Percentiles rank a stretch among this genome's conserved stretches.
Conservation (phyloP, 208 protist species). For the Acanthamoeba divionensis region DNA sequence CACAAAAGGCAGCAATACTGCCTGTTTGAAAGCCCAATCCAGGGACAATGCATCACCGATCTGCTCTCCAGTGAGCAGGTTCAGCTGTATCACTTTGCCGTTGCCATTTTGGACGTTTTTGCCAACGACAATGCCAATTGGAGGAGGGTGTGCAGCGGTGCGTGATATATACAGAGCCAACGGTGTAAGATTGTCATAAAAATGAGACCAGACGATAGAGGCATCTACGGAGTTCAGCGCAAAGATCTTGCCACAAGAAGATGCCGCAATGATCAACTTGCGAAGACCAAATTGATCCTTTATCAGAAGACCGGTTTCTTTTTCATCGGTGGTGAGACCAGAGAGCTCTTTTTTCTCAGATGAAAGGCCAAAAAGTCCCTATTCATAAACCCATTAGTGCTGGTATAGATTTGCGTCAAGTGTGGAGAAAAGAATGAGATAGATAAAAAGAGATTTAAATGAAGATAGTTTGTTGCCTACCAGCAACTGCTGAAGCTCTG, state of each 20-base stretch:
- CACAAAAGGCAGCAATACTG: neutral
- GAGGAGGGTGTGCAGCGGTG: neutral
- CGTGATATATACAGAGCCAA: neutral
- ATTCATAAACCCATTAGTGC: no score
- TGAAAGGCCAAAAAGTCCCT: neutral
- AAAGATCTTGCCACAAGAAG: neutral
- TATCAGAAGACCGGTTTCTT: neutral
- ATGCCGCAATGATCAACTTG: neutral
- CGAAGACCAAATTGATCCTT: slow-evolving; percentile 19
- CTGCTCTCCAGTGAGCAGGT: slow-evolving; percentile 25
- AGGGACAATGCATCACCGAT: neutral
- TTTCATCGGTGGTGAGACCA: neutral
- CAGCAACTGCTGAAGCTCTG: neutral
- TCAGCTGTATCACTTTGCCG: neutral
- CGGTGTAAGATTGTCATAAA: neutral
- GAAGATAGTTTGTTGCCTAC: neutral
- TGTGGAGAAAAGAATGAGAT: neutral
- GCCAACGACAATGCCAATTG: neutral
- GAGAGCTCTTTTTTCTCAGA: neutral
- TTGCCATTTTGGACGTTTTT: neutral
- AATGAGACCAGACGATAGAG: neutral
- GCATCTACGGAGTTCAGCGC: slow-evolving; percentile 13
- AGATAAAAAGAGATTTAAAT: neutral
- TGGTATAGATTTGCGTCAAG: neutral
- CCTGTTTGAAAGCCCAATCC: neutral